Evolutionary conservation across 495 filamentous ascomycete species (phyloP), one percentile per base, ranked within the genome.

Genomic region (Xanthoparmelia taractica): DNA sequence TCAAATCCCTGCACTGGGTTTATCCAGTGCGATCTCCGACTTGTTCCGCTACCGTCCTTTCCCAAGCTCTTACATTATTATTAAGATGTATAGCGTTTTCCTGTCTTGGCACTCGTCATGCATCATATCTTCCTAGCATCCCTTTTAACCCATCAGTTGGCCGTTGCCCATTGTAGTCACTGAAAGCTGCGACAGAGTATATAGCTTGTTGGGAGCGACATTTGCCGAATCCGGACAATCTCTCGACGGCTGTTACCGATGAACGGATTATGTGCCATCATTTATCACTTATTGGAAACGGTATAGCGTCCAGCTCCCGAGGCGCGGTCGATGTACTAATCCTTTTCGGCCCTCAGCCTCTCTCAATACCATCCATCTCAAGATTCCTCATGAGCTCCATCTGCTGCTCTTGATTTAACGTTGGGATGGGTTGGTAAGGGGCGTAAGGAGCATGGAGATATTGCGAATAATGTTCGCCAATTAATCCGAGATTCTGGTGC

Each of bases 361-460:
- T 29, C n/a, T 25, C 57, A 25, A 61, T 54, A 20, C 60, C 50
- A 31, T 61, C 43, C 20, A 31, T 48, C 29, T 68, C 66, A n/a
- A 68, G 55, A 37, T 29, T 68, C 13, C 29, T 65, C 84, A 89
- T 85, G 58, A 91, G 73, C 74, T 90, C 85, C 48, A 84, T 72
- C 72, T 90, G 87, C 71, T 89, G 85, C 68, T 87, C 79, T 60
- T 87, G 84, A 54, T 82, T 87, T 59, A 91, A 74, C 47, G 85
- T 88, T 50, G 84, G 82, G 48, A 83, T 79, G 13, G 86, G 77
- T 70, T 80, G 75, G 36, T 78, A 63, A 66, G 73, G 70, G 56
- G 75, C 37, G 45, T 79, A 71, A 59, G 74, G 78, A 8, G 78
- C 73, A 54, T 77, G 78, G 57, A 79, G 75, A 63, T 80, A 81